Conservation (phyloP, 2,329 filamentous ascomycete species). For the Colletotrichum horii region DNA sequence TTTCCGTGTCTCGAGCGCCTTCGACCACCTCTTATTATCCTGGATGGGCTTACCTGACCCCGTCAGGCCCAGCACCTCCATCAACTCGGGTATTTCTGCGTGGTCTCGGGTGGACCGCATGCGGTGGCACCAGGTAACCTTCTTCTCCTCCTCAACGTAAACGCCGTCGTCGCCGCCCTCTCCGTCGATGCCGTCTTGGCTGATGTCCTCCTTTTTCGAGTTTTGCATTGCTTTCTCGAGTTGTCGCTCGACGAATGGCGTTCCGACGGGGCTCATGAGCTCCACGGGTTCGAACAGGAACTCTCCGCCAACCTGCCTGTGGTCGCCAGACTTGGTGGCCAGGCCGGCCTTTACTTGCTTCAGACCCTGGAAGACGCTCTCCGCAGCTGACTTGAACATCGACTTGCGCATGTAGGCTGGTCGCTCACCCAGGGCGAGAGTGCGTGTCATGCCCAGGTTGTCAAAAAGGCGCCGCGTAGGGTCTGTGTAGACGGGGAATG, state of each 20-base stretch:
- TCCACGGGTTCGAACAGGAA: conserved; percentile 72
- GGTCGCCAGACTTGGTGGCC: conserved; percentile 68
- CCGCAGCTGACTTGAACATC: conserved; percentile 52
- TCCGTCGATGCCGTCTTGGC: conserved; percentile 15
- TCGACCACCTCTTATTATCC: conserved; percentile 50
- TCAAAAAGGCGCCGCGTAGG: conserved; percentile 70
- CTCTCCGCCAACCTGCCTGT: conserved; percentile 76
- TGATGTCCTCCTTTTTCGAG: background rate
- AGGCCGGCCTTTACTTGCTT: conserved; percentile 62
- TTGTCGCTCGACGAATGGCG: conserved; percentile 42
- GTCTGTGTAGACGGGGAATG: conserved; percentile 80
- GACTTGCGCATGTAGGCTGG: conserved; percentile 70
- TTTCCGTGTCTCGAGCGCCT: conserved; percentile 53
- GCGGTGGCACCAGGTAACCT: conserved; percentile 79
- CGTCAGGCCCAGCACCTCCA: conserved; percentile 65
- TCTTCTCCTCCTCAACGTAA: conserved; percentile 54
- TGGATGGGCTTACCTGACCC: conserved; percentile 41
- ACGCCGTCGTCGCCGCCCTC: conserved; percentile 28
- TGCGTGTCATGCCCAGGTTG: conserved; percentile 71
- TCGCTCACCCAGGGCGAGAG: conserved; percentile 60
- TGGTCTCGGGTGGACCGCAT: conserved; percentile 84
- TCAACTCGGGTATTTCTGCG: conserved; percentile 70
- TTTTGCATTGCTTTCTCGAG: conserved; percentile 24
- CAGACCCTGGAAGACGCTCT: conserved; percentile 64
- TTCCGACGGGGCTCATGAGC: conserved; percentile 48